These are phyloP conservation scores for Didymellaceae sp. DNA, from an alignment of 2,329 filamentous ascomycete genomes.

Conservation along the genomic window DNA sequence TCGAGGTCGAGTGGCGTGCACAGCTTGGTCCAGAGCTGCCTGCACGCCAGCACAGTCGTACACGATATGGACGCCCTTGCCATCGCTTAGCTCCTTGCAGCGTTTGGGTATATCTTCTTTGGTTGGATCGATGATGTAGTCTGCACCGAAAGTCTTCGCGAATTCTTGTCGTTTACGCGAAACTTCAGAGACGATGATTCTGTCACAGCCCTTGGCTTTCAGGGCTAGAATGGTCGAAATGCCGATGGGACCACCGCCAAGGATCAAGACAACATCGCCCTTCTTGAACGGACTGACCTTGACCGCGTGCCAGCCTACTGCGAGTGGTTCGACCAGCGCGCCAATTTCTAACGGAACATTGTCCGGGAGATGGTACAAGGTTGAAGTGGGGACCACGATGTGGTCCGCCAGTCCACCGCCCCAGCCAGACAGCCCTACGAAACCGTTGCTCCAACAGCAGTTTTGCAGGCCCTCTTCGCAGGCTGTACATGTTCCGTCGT, in stretches of 20 bases:
- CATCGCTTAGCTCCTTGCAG: constrained; percentile 53
- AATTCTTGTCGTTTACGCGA: constrained; percentile 56
- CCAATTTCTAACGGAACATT: constrained; percentile 60
- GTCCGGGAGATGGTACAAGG: constrained; percentile 57
- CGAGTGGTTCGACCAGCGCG: constrained; percentile 61
- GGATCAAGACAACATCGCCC: constrained; percentile 55
- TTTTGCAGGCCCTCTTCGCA: constrained; percentile 61
- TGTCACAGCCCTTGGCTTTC: constrained; percentile 37
- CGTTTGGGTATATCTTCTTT: constrained; percentile 56
- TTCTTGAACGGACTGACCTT: constrained; percentile 57
- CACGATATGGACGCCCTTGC: constrained; percentile 57
- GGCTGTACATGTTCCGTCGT: constrained; percentile 59
- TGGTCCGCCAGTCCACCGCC: constrained; percentile 61
- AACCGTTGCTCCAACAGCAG: constrained; percentile 62
- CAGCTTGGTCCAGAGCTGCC: constrained; percentile 56
- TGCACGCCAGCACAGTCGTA: constrained; percentile 63
- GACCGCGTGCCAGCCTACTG: constrained; percentile 64
- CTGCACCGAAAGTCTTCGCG: constrained; percentile 59
- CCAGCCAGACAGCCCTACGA: constrained; percentile 61
- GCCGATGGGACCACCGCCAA: constrained; percentile 63
- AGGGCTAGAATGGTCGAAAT: constrained; percentile 47
- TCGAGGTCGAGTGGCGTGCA: constrained; percentile 57
- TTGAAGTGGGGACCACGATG: constrained; percentile 57
- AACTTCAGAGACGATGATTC: constrained; percentile 62
- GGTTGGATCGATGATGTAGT: constrained; percentile 59